Evolutionary conservation across 441 rosid genomes (phyloP), one percentile per base, ranked within the genome.

Genomic region (Syzygium malaccense): DNA sequence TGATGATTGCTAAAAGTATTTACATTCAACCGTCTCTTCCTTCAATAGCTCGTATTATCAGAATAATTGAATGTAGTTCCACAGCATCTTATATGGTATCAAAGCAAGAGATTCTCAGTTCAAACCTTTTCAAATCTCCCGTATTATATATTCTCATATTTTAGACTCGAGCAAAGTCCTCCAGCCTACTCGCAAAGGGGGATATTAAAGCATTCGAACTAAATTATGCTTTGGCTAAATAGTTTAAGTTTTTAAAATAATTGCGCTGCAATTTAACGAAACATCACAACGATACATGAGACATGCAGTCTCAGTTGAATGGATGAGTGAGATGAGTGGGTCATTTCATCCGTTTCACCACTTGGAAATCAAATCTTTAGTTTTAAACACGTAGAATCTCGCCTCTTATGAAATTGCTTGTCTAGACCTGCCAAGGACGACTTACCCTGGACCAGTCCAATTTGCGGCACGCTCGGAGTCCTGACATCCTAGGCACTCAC

Each of bases 261-360:
- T 4, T 60, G 1, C 4, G 5, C 13, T 26, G 66, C 3, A 60
- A 5, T 60, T 0, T 60, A 28, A 26, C 0, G 1, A 60, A 60
- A 13, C 64, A 60, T 60, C 3, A 13, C 7, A 28, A 13, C 2
- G 1, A 13, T 60, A 60, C 17, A 0, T 5, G 32, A 0, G 1
- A 26, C 17, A 28, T 28, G 17, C 1, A 28, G 2, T 60, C 2
- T 5, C 7, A 28, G 4, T 60, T 60, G 8, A 60, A 60, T 60
- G 32, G 32, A 60, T 28, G 66, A 58, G 30, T 58, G 17, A 17
- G 64, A 58, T 26, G 64, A 60, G 32, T 60, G 17, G 32, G 66
- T 60, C 17, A 60, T 60, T 13, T 60, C 32, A 28, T 60, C 4
- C 7, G 0, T 60, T 60, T 28, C 12, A 2, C 8, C 1, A 2